phyloP scores from a whole-genome alignment of 1,284 basidiomycete species.

The Earliella scabrosa region DNA sequence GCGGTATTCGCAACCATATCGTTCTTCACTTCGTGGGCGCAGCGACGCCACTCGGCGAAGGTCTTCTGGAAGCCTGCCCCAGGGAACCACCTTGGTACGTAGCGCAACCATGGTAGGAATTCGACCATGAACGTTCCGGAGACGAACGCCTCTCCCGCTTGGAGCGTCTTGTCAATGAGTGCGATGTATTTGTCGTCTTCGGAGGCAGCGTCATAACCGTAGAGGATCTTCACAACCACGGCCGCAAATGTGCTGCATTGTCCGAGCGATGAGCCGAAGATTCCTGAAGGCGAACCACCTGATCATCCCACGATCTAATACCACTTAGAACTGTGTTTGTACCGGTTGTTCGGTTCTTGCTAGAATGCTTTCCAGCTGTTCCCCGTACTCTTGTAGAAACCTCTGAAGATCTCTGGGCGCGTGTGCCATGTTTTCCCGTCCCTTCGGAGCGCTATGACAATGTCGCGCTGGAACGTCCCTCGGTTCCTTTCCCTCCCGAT shows the following conservation, averaged over 20 bases:
- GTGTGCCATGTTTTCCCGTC: too few relatives aligned
- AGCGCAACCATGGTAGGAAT: conserved; percentile 6
- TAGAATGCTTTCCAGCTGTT: too few relatives aligned
- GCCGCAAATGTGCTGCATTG: conserved; percentile 7
- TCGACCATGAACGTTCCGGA: conserved; percentile 5
- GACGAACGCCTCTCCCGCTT: background rate
- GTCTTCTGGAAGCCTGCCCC: conserved; percentile 6
- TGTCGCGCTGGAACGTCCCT: too few relatives aligned
- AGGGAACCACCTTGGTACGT: conserved; percentile 17
- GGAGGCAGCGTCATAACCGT: conserved; percentile 32
- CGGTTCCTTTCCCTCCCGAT: too few relatives aligned
- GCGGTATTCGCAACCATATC: background rate
- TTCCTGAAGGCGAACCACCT: too few relatives aligned
- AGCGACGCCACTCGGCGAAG: background rate
- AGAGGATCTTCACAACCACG: background rate
- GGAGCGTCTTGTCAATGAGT: conserved; percentile 6
- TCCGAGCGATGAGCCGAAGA: too few relatives aligned
- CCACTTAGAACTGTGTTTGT: too few relatives aligned
- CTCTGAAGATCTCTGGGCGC: too few relatives aligned
- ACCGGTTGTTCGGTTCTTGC: too few relatives aligned
- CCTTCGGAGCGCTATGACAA: too few relatives aligned
- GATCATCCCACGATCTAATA: too few relatives aligned
- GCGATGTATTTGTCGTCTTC: conserved; percentile 10
- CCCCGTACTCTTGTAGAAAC: too few relatives aligned
- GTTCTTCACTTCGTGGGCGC: background rate